phyloP scores from a whole-genome alignment of 2,329 filamentous ascomycete species.

The Cercospora janseana region DNA sequence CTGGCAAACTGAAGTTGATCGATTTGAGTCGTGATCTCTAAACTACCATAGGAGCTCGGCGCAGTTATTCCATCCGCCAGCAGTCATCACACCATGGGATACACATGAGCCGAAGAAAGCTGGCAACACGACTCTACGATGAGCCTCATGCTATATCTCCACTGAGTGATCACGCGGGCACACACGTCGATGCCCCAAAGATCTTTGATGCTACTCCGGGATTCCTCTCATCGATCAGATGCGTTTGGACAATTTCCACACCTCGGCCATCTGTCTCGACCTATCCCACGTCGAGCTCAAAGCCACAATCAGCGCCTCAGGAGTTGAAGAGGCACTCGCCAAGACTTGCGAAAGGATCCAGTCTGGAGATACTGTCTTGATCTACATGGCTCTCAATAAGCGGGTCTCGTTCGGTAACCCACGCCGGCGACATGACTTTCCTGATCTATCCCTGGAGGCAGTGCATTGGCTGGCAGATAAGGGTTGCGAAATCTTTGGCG shows the following conservation, averaged over 20 bases:
- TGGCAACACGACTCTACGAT: constrained; percentile 30
- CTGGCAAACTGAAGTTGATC: constrained; percentile 27
- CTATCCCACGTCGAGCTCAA: constrained; percentile 31
- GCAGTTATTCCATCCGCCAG: constrained; percentile 32
- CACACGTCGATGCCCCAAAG: constrained; percentile 34
- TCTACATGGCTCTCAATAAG: constrained; percentile 33
- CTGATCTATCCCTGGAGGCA: constrained; percentile 28
- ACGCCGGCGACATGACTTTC: constrained; percentile 34
- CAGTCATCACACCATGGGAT: constrained; percentile 31
- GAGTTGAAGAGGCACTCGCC: constrained; percentile 29
- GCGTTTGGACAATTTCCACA: constrained; percentile 33
- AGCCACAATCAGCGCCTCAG: constrained; percentile 26
- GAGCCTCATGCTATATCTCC: constrained; percentile 29
- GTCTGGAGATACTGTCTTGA: constrained; percentile 29
- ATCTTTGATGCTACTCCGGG: constrained; percentile 32
- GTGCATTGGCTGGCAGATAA: constrained; percentile 33
- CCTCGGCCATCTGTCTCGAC: constrained; percentile 31
- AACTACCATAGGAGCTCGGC: constrained; percentile 32
- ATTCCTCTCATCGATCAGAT: constrained; percentile 33
- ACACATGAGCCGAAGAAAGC: constrained; percentile 33
- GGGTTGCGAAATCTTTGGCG: constrained; percentile 33
- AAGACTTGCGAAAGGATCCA: constrained; percentile 28
- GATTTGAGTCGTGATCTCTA: constrained; percentile 32
- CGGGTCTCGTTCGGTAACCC: constrained; percentile 29
- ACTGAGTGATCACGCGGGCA: constrained; percentile 34